phyloP scores from a whole-genome alignment of 768 basidiomycete genomes.

The Trametes sanguinea region DNA sequence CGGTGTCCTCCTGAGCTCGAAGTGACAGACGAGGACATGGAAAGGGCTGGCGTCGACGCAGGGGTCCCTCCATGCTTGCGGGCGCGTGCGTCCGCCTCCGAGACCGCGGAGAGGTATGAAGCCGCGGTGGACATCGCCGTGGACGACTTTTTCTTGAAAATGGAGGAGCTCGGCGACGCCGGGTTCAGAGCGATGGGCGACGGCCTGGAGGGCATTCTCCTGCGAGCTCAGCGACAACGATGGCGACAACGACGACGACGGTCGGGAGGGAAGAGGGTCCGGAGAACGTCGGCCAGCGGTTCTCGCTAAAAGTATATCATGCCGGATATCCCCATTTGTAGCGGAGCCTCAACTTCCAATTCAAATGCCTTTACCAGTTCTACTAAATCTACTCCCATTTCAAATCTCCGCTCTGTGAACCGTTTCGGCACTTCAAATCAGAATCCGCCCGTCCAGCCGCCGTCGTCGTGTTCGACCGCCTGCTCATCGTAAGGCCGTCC shows the following conservation, averaged over 20 bases:
- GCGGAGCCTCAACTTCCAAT: too few relatives aligned
- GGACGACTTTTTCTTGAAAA: constrained; percentile 54
- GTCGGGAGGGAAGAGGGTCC: neutral
- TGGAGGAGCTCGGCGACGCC: constrained; percentile 51
- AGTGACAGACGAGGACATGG: constrained; percentile 73
- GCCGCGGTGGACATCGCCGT: constrained; percentile 52
- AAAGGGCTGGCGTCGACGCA: constrained; percentile 69
- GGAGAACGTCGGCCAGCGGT: neutral
- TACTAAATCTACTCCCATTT: too few relatives aligned
- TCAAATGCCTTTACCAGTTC: too few relatives aligned
- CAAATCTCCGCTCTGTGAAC: too few relatives aligned
- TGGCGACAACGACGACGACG: constrained; percentile 13
- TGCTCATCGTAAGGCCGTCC: too few relatives aligned
- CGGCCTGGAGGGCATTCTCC: constrained; percentile 37
- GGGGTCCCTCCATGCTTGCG: constrained; percentile 51
- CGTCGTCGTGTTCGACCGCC: too few relatives aligned
- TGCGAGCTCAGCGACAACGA: neutral
- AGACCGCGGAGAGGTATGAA: constrained; percentile 61
- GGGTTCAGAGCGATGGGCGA: constrained; percentile 69
- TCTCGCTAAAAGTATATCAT: neutral
- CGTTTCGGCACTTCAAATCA: too few relatives aligned
- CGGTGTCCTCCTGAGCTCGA: constrained; percentile 68
- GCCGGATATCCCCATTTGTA: too few relatives aligned
- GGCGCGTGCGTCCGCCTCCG: constrained; percentile 68
- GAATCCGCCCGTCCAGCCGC: too few relatives aligned